phyloP scores from a whole-genome alignment of 176 grass and related monocot genomes.

The Tillandsia leiboldiana region DNA sequence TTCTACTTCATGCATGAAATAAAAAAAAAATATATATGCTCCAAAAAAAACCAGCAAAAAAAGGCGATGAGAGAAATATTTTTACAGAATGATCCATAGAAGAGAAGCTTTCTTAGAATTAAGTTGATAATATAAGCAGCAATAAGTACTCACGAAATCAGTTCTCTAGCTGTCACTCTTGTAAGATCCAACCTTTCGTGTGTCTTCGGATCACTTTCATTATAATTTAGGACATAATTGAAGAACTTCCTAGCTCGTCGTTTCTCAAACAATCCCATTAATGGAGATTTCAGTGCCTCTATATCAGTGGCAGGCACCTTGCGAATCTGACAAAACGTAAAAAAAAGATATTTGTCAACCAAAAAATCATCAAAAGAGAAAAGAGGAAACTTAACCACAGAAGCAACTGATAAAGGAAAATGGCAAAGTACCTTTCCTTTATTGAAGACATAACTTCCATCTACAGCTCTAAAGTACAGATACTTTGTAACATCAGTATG shows the following conservation, averaged over 20 bases:
- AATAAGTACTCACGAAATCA: constrained; percentile 59
- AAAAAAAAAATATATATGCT: background rate
- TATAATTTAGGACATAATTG: constrained; percentile 83
- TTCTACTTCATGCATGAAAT: background rate
- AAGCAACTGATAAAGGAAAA: background rate
- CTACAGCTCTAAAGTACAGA: constrained; percentile 72
- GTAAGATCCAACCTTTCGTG: constrained; percentile 72
- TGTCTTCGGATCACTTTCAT: constrained; percentile 70
- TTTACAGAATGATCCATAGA: background rate
- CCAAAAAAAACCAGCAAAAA: constrained; percentile 14
- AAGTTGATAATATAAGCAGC: background rate
- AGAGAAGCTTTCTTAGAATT: background rate
- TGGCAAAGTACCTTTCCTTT: constrained; percentile 62
- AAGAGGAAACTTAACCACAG: background rate
- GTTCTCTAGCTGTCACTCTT: constrained; percentile 57
- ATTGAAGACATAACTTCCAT: constrained; percentile 86
- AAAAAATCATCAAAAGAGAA: background rate
- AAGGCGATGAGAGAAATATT: background rate
- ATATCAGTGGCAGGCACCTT: constrained; percentile 94
- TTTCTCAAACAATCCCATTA: constrained; percentile 99
- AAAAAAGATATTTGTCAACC: background rate
- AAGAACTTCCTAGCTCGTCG: constrained; percentile 81
- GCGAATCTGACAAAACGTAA: constrained; percentile 40
- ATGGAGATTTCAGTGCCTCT: constrained; percentile 79
- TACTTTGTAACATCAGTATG: constrained; percentile 89